A percentile compares a stretch with the other conserved stretches of the same genome.
Conservation (phyloP, 208 protist genomes). For the Histomonas meleagridis region DNA sequence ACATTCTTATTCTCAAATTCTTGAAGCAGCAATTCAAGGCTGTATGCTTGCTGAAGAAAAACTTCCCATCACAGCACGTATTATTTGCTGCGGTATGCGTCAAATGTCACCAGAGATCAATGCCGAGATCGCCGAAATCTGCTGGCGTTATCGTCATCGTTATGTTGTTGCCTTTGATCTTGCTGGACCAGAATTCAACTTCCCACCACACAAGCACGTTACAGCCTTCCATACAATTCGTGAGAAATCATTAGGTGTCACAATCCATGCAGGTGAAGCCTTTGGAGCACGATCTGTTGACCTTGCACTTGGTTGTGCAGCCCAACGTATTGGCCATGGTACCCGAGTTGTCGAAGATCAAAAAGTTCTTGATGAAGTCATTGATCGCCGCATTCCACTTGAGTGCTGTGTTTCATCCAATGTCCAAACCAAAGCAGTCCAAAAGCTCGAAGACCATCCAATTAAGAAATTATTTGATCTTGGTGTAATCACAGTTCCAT, state of each 20-base stretch:
- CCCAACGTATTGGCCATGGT: not conserved
- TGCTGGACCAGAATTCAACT: not conserved
- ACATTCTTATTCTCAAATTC: not conserved
- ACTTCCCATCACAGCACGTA: not conserved
- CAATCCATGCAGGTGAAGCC: constrained; percentile 35
- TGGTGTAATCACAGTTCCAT: constrained; percentile 14
- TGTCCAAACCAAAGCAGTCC: constrained; percentile 22
- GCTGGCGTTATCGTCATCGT: not conserved
- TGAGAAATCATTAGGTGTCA: not conserved
- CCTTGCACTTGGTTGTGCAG: not conserved
- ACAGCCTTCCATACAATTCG: not conserved
- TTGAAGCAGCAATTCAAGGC: not conserved
- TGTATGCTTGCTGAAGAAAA: not conserved
- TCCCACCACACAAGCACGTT: constrained; percentile 30
- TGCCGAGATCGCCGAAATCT: not conserved
- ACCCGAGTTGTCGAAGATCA: constrained; percentile 7
- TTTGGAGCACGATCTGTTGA: not conserved
- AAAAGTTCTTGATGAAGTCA: not conserved
- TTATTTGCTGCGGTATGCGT: constrained; percentile 22
- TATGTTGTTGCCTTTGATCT: constrained; percentile 14
- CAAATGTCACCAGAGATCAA: not conserved
- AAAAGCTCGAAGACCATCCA: constrained; percentile 12
- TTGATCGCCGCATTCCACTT: not conserved
- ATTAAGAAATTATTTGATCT: not conserved
- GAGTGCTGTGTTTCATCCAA: constrained; percentile 24